Conservation (phyloP, 2,329 filamentous ascomycete genomes). For the Dothistroma pini region DNA sequence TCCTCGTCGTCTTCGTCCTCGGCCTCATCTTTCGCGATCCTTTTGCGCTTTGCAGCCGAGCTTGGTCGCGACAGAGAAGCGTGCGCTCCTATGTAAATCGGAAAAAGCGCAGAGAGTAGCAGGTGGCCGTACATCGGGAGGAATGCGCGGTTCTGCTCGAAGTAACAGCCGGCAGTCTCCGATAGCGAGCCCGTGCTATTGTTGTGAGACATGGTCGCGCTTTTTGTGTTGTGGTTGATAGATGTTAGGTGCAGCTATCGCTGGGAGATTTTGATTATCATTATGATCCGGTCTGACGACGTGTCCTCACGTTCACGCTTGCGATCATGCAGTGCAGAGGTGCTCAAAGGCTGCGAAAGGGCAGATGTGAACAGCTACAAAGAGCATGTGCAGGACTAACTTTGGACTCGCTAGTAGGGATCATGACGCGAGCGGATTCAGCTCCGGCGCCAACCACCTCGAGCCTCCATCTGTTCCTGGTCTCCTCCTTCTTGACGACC, state of each 20-base stretch:
- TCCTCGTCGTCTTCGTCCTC: conserved; percentile 50
- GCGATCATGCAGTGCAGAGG: not conserved
- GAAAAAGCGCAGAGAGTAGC: conserved; percentile 67
- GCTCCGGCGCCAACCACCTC: not conserved
- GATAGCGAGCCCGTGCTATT: conserved; percentile 6
- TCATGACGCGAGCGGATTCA: not conserved
- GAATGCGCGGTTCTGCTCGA: conserved; percentile 35
- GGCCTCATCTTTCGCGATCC: conserved; percentile 1
- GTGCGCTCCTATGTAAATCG: conserved; percentile 81
- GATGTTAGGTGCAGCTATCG: not conserved
- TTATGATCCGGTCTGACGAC: not conserved
- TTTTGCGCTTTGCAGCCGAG: conserved; percentile 64
- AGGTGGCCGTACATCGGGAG: conserved; percentile 60
- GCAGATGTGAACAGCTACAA: not conserved
- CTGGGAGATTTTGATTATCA: not conserved
- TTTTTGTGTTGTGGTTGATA: not conserved
- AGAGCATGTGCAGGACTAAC: not conserved
- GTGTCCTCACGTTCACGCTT: not conserved
- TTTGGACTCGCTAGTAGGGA: not conserved
- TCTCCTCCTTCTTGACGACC: too few species aligned
- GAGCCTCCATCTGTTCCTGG: too few species aligned
- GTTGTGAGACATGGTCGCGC: conserved; percentile 4
- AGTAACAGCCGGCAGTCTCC: conserved; percentile 13
- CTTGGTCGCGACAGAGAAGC: conserved; percentile 79
- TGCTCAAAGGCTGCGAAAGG: not conserved